Conservation (phyloP, 2,329 filamentous ascomycete species). For the Xylaria sp. region DNA sequence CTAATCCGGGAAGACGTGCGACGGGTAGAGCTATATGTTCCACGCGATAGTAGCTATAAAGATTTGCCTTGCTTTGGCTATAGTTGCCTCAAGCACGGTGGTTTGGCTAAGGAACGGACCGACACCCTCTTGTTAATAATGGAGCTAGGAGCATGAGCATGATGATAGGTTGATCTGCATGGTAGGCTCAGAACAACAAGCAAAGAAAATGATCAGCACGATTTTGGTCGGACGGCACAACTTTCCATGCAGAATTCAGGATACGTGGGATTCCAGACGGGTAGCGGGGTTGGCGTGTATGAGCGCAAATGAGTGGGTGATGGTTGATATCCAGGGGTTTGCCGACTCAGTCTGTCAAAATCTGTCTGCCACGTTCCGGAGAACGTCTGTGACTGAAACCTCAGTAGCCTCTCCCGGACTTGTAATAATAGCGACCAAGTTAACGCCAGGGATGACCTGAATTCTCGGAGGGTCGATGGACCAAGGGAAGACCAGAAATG, state of each 20-base stretch:
- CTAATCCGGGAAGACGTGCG: slow-evolving; percentile 46
- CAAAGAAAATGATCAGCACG: slow-evolving; percentile 52
- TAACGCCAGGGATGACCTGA: slow-evolving; percentile 48
- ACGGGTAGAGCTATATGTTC: slow-evolving; percentile 49
- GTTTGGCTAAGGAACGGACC: slow-evolving; percentile 54
- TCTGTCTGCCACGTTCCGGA: slow-evolving; percentile 47
- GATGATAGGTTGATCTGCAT: slow-evolving; percentile 53
- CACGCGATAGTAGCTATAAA: slow-evolving; percentile 49
- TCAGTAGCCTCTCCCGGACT: slow-evolving; percentile 41
- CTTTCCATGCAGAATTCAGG: slow-evolving; percentile 49
- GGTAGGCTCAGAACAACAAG: slow-evolving; percentile 52
- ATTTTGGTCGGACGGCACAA: slow-evolving; percentile 54
- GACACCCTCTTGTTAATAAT: slow-evolving; percentile 52
- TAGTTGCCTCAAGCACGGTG: slow-evolving; percentile 49
- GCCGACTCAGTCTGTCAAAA: slow-evolving; percentile 38
- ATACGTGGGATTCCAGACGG: slow-evolving; percentile 48
- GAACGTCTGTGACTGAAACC: slow-evolving; percentile 41
- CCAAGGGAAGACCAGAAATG: slow-evolving; percentile 53
- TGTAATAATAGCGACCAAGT: slow-evolving; percentile 49
- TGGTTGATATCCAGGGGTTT: slow-evolving; percentile 50
- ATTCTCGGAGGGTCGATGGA: slow-evolving; percentile 53
- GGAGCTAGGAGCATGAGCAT: slow-evolving; percentile 54
- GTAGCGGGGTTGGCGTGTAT: slow-evolving; percentile 54
- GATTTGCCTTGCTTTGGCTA: slow-evolving; percentile 50
- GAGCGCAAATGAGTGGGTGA: slow-evolving; percentile 47